These are phyloP conservation scores for Friedmanniomyces endolithicus DNA, from an alignment of 495 filamentous ascomycete species.

Conservation along the genomic window DNA sequence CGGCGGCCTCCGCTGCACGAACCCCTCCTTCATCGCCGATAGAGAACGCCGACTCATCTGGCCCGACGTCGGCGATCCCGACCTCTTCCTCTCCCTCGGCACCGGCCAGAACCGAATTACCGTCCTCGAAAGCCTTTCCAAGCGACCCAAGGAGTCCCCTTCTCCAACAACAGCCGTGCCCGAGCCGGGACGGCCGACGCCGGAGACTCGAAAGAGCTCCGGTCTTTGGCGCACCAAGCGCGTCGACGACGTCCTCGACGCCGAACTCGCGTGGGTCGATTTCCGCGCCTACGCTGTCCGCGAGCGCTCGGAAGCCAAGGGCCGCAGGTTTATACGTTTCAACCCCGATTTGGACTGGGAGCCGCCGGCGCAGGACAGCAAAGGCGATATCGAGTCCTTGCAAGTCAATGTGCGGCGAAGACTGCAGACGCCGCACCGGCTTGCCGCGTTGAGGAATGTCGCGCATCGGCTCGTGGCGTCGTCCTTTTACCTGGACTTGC, in stretches of 20 bases:
- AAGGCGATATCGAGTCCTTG: slow-evolving; percentile 10
- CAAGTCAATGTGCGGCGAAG: slow-evolving; percentile 11
- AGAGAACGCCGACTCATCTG: slow-evolving; percentile 39
- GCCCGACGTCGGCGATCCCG: slow-evolving; percentile 34
- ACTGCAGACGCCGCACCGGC: slow-evolving; percentile 11
- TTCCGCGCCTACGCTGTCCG: slow-evolving; percentile 8
- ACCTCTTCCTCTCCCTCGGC: slow-evolving; percentile 41
- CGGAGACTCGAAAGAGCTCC: slow-evolving; percentile 9
- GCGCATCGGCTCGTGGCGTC: slow-evolving; percentile 15
- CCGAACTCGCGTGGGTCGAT: slow-evolving; percentile 16
- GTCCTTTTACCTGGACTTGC: slow-evolving; percentile 17
- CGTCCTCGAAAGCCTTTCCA: slow-evolving; percentile 7
- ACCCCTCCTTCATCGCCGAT: slow-evolving; percentile 37
- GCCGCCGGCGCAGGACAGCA: slow-evolving; percentile 17
- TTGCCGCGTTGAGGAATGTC: slow-evolving; percentile 12
- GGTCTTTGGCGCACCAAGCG: slow-evolving; percentile 7
- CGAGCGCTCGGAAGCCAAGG: slow-evolving; percentile 11
- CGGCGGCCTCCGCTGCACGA: slow-evolving; percentile 36
- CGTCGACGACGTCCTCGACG: slow-evolving; percentile 14
- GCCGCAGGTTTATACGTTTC: slow-evolving; percentile 14
- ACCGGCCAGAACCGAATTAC: slow-evolving; percentile 20
- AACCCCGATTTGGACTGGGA: slow-evolving; percentile 17
- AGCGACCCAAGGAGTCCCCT: slow-evolving; percentile 1
- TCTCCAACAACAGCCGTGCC: not conserved
- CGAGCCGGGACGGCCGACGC: not conserved